Conservation (phyloP, 2,329 filamentous ascomycete genomes). For the Arthrobotrys musiformis region DNA sequence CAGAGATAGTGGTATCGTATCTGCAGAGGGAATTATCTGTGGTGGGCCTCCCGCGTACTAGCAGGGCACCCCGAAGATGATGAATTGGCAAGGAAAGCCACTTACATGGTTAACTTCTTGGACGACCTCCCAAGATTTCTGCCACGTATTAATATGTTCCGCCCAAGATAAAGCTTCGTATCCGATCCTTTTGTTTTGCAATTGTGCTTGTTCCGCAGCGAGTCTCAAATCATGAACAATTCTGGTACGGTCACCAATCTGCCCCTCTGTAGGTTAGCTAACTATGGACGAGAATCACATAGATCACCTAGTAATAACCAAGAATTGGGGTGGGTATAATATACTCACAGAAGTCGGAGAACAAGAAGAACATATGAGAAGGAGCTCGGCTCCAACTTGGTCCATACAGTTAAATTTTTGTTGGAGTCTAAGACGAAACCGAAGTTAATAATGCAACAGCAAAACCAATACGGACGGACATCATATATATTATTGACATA, state of each 20-base stretch:
- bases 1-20: conserved; percentile 27
- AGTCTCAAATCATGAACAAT: conserved; percentile 57
- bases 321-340: not conserved
- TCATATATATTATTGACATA: conserved; percentile 49
- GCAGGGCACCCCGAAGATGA: conserved; percentile 47
- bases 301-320: not conserved
- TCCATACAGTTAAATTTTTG: conserved; percentile 57
- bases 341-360: conserved; percentile 56
- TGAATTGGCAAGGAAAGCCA: conserved; percentile 36
- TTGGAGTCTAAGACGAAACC: conserved; percentile 37
- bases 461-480: conserved; percentile 27
- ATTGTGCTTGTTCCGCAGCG: conserved; percentile 56
- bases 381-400: conserved; percentile 56
- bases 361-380: conserved; percentile 57
- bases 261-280: conserved; percentile 44
- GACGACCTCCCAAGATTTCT: conserved; percentile 56
- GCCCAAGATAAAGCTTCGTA: conserved; percentile 58
- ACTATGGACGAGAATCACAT: conserved; percentile 11
- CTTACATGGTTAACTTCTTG: conserved; percentile 57
- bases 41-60: conserved; percentile 43
- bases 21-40: conserved; percentile 55
- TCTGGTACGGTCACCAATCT: conserved; percentile 56
- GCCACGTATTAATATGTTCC: conserved; percentile 56
- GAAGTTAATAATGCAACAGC: conserved; percentile 48
- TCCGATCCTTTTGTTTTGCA: conserved; percentile 56